These are phyloP conservation scores for Wallacemonas sp. DNA, from an alignment of 208 protist genomes.

Conservation along the genomic window DNA sequence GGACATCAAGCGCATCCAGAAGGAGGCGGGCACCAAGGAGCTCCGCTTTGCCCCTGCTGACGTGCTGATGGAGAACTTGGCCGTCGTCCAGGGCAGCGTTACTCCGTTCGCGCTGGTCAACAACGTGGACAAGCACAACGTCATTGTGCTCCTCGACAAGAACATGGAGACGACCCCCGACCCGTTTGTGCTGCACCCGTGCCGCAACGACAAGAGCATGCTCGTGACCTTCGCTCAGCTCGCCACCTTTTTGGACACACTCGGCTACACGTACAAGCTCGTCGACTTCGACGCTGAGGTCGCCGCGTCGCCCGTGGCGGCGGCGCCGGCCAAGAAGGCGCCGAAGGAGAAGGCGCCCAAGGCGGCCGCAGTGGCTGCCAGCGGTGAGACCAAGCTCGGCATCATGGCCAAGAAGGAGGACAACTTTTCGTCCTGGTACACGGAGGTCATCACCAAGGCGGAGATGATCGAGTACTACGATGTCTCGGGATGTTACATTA, in stretches of 20 bases:
- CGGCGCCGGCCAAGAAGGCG: conserved; percentile 21
- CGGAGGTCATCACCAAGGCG: conserved; percentile 95
- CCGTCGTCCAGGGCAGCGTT: conserved; percentile 76
- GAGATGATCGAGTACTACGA: conserved; percentile 99
- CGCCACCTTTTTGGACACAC: conserved; percentile 54
- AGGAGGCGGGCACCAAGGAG: conserved; percentile 65
- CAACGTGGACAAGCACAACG: conserved; percentile 56
- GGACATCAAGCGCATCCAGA: conserved; percentile 80
- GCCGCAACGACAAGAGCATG: conserved; percentile 82
- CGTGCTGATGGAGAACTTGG: conserved; percentile 59
- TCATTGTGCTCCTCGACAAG: conserved; percentile 82
- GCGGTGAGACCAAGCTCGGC: conserved; percentile 85
- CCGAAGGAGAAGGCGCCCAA: conserved; percentile 33
- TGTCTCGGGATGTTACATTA: conserved; percentile 98
- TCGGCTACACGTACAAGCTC: conserved; percentile 66
- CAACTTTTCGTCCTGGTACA: conserved; percentile 97
- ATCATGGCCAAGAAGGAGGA: conserved; percentile 89
- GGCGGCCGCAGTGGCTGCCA: conserved; percentile 15
- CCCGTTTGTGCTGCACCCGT: conserved; percentile 76
- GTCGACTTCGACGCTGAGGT: conserved; percentile 60
- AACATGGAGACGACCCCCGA: conserved; percentile 36
- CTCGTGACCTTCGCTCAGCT: conserved; percentile 73
- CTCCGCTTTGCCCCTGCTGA: conserved; percentile 82
- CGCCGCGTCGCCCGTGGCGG: conserved; percentile 8
- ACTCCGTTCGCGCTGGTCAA: conserved; percentile 89